phyloP scores from a whole-genome alignment of 257 asterid species.

The Petrea volubilis region DNA sequence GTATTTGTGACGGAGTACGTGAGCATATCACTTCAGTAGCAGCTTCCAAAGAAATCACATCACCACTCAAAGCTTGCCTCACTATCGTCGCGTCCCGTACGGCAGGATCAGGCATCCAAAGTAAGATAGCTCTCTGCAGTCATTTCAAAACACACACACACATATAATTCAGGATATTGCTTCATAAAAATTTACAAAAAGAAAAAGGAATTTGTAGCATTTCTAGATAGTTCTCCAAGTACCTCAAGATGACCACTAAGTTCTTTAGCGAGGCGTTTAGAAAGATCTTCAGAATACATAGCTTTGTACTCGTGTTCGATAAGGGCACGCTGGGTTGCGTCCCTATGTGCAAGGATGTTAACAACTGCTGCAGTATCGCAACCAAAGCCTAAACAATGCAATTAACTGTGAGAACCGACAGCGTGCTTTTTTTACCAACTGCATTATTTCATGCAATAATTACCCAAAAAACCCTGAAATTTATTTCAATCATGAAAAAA shows the following conservation, averaged over 20 bases:
- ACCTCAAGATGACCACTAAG: constrained; percentile 85
- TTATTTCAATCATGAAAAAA: too few species aligned
- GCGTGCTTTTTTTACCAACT: background rate
- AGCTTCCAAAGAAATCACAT: constrained; percentile 53
- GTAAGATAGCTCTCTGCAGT: constrained; percentile 72
- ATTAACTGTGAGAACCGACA: too few species aligned
- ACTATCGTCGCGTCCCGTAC: constrained; percentile 73
- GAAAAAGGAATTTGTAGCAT: background rate
- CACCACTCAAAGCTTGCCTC: constrained; percentile 52
- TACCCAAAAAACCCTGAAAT: too few species aligned
- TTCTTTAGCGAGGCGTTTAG: constrained; percentile 74
- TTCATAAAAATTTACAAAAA: background rate
- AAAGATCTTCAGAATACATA: constrained; percentile 70
- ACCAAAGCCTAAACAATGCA: constrained; percentile 51
- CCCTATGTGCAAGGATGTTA: constrained; percentile 84
- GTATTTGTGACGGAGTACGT: constrained; percentile 83
- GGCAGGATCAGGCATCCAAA: constrained; percentile 95
- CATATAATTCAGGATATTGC: background rate
- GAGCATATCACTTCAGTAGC: constrained; percentile 96
- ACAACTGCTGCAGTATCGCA: constrained; percentile 81
- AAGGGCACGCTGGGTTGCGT: constrained; percentile 77
- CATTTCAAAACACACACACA: background rate
- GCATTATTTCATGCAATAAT: background rate
- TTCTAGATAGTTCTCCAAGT: background rate
- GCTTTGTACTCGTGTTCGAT: constrained; percentile 79